Evolutionary conservation across 225 moss, liverwort and hornwort species (phyloP).

Genomic region (Climacium dendroides): DNA sequence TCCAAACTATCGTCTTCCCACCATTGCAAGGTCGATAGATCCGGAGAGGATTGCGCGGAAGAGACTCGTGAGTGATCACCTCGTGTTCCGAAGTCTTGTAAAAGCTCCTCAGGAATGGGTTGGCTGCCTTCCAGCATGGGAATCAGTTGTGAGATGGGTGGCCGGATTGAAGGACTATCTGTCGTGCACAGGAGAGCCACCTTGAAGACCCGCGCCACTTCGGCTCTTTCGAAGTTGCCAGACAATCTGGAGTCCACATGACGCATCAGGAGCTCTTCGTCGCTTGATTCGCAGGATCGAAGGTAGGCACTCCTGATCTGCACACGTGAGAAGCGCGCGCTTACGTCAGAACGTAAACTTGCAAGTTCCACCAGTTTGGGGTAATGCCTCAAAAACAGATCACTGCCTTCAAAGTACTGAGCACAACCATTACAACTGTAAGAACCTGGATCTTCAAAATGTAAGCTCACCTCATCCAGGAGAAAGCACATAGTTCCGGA

Average conservation of each 20-base stretch:
- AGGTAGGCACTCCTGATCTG: conserved; percentile 23
- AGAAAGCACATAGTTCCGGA: conserved; percentile 35
- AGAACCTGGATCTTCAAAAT: neutral
- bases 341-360: neutral
- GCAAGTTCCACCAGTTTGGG: neutral
- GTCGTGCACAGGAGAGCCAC: conserved; percentile 32
- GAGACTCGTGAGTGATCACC: conserved; percentile 9
- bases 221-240: neutral
- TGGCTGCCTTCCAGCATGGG: conserved; percentile 27
- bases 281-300: neutral
- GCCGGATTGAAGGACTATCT: conserved; percentile 20
- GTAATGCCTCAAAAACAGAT: neutral
- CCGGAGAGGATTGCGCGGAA: conserved; percentile 13
- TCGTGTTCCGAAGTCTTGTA: conserved; percentile 20
- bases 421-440: neutral
- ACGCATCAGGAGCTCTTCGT: conserved; percentile 26
- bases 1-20: conserved; percentile 31
- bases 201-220: conserved; percentile 9
- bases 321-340: neutral
- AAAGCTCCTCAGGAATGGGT: conserved; percentile 10
- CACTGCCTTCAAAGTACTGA: neutral
- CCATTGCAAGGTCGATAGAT: conserved; percentile 20
- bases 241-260: conserved; percentile 18
- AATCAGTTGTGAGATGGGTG: conserved; percentile 18
- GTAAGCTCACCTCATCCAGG: conserved; percentile 24